These are phyloP conservation scores for Colletotrichum sp. DNA, from an alignment of 2,329 filamentous ascomycete species.

Conservation along the genomic window DNA sequence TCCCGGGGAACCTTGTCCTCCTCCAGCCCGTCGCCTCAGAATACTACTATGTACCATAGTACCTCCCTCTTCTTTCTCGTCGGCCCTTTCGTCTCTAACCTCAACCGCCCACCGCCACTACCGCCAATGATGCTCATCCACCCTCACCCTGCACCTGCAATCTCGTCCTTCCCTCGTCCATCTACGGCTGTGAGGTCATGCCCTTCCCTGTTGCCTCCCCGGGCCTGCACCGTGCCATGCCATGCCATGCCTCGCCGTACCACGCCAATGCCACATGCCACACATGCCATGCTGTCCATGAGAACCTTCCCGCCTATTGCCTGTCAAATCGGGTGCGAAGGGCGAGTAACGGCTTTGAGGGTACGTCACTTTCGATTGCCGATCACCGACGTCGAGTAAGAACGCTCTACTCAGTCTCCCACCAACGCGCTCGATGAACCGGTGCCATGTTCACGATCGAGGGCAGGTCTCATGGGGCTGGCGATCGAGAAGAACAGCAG, in stretches of 20 bases:
- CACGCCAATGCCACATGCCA: neutral
- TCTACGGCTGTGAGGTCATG: neutral
- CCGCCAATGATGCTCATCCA: neutral
- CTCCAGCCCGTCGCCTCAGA: neutral
- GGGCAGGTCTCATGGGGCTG: neutral
- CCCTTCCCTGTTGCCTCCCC: neutral
- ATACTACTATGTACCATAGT: neutral
- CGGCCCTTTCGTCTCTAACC: neutral
- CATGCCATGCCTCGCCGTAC: neutral
- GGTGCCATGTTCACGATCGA: conserved; percentile 3
- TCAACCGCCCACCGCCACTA: neutral
- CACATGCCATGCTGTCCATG: neutral
- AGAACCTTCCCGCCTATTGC: neutral
- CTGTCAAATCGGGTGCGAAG: neutral
- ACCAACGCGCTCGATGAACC: neutral
- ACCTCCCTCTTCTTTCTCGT: neutral
- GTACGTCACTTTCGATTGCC: neutral
- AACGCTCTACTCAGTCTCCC: neutral
- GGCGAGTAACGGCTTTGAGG: neutral
- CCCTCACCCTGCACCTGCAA: neutral
- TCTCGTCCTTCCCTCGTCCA: neutral
- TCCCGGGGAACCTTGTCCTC: conserved; percentile 4
- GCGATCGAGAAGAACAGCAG: neutral
- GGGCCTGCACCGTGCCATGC: neutral
- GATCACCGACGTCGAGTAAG: conserved; percentile 3